A percentile compares a stretch with the other conserved stretches of the same genome.
Evolutionary conservation across 495 filamentous ascomycete species (phyloP).

Genomic region (Penicillium chermesinum): DNA sequence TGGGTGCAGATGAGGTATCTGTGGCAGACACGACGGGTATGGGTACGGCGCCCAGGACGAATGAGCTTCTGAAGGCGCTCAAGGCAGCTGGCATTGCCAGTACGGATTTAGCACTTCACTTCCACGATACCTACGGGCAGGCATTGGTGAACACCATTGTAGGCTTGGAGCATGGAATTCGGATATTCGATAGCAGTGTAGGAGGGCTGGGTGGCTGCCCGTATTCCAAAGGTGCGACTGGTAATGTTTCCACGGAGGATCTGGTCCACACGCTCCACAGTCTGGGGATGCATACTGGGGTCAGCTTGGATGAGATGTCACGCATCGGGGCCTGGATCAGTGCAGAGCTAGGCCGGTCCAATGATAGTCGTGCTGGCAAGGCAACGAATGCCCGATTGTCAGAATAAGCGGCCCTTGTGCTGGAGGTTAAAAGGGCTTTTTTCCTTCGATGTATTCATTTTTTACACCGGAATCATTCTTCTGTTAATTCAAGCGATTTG

Average conservation of each 20-base stretch:
- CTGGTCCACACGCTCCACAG: constrained; percentile 84
- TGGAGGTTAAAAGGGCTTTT: constrained; percentile 10
- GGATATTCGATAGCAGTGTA: constrained; percentile 85
- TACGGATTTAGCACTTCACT: constrained; percentile 85
- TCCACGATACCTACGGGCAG: constrained; percentile 96
- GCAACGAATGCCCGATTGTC: constrained; percentile 55
- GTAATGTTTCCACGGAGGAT: constrained; percentile 93
- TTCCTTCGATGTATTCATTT: background rate
- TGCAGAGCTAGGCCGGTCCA: constrained; percentile 65
- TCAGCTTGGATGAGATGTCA: constrained; percentile 76
- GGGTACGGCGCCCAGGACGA: constrained; percentile 81
- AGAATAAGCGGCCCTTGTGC: no score
- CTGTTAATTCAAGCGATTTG: no score
- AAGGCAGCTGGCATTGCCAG: constrained; percentile 69
- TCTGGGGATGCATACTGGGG: constrained; percentile 79
- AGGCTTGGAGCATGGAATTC: constrained; percentile 78
- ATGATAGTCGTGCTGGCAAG: constrained; percentile 74
- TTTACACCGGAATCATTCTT: no score
- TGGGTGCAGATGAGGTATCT: constrained; percentile 93
- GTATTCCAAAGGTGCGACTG: constrained; percentile 88
- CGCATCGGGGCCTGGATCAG: constrained; percentile 90
- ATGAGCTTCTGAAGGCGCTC: constrained; percentile 64
- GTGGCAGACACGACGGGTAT: constrained; percentile 96
- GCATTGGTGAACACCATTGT: constrained; percentile 87
- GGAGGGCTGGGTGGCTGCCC: constrained; percentile 92